Conservation (phyloP, 768 basidiomycete species). For the Lanmaoa rubissima region DNA sequence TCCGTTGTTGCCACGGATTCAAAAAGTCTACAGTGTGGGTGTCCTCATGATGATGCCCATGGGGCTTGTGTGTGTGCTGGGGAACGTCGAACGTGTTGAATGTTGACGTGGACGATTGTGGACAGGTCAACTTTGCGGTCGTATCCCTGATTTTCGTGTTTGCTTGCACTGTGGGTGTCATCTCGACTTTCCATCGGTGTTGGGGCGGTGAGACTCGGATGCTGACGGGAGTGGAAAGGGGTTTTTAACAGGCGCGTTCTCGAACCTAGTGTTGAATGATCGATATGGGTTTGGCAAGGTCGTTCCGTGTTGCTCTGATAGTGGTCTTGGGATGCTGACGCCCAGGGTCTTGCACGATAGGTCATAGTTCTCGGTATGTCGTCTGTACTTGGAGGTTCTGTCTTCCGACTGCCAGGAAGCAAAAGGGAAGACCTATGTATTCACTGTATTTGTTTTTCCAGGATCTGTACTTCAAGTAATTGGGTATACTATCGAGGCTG, state of each 20-base stretch:
- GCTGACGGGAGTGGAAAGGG: constrained; percentile 22
- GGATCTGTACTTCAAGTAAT: constrained; percentile 32
- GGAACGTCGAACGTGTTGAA: not conserved
- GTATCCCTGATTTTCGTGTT: constrained; percentile 46
- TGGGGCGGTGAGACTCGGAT: not conserved
- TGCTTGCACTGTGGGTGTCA: constrained; percentile 35
- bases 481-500: constrained; percentile 37
- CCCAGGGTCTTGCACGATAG: not conserved
- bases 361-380: constrained; percentile 30
- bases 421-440: too few species aligned
- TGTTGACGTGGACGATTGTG: not conserved
- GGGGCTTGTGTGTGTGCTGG: not conserved
- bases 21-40: constrained; percentile 35
- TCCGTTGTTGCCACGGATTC: constrained; percentile 39
- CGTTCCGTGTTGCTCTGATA: not conserved
- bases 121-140: constrained; percentile 37
- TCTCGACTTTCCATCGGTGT: not conserved
- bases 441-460: not conserved
- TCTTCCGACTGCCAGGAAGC: not conserved
- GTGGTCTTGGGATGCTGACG: not conserved
- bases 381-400: too few species aligned
- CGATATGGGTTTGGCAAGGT: constrained; percentile 38
- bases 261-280: constrained; percentile 28
- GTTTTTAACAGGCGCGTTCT: constrained; percentile 33
- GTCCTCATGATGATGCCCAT: not conserved